Conservation (phyloP, 2,329 filamentous ascomycete genomes). For the Didymella exigua region DNA sequence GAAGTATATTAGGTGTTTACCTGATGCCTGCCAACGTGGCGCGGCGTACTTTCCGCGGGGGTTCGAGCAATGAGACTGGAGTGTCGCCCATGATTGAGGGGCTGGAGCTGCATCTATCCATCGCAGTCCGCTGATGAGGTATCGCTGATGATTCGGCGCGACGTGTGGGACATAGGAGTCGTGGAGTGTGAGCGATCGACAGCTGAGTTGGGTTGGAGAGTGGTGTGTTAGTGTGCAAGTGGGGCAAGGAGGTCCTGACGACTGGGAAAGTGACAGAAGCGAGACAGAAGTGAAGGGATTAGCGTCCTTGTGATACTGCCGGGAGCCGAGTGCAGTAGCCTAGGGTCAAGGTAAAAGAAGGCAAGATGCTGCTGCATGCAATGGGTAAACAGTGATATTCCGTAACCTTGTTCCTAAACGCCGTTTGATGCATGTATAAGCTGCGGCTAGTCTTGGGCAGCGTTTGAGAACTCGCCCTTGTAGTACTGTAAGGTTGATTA, state of each 20-base stretch:
- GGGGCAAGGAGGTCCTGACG: not conserved
- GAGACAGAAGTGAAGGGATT: not conserved
- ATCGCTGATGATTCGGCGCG: not conserved
- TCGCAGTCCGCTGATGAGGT: not conserved
- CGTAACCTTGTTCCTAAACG: constrained; percentile 14
- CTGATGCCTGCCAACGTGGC: not conserved
- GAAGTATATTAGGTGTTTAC: not conserved
- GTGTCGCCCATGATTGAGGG: not conserved
- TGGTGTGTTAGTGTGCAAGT: not conserved
- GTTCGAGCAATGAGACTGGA: not conserved
- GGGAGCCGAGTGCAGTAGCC: not conserved
- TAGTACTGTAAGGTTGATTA: constrained; percentile 35
- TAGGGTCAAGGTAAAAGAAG: not conserved
- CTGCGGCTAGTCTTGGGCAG: constrained; percentile 25
- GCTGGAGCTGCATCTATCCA: constrained; percentile 1
- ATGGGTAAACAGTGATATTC: constrained; percentile 1
- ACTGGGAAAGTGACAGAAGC: not conserved
- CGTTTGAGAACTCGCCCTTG: constrained; percentile 34
- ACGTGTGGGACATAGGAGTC: not conserved
- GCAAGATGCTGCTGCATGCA: not conserved
- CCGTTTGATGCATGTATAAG: constrained; percentile 14
- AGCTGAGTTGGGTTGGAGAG: not conserved
- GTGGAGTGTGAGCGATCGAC: not conserved
- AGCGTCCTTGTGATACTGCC: not conserved
- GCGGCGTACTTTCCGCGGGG: constrained; percentile 5